These are phyloP conservation scores for Hymenoscyphus fraxineus DNA, from an alignment of 2,329 filamentous ascomycete genomes.

Conservation along the genomic window DNA sequence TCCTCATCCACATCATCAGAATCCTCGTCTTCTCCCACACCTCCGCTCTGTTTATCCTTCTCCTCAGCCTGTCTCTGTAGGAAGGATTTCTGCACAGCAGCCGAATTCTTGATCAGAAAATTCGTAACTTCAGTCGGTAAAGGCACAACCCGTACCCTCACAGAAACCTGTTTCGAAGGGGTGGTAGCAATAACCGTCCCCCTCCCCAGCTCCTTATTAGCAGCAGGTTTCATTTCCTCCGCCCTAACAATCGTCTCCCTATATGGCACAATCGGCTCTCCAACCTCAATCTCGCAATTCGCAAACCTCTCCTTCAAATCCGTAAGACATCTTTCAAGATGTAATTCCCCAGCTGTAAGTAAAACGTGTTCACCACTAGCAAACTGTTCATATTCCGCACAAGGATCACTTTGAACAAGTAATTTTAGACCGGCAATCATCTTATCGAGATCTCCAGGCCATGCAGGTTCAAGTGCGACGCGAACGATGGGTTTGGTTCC, in stretches of 20 bases:
- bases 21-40: conserved; percentile 26
- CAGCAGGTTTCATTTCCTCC: conserved; percentile 87
- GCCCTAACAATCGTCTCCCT: conserved; percentile 84
- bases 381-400: conserved; percentile 91
- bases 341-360: conserved; percentile 87
- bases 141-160: conserved; percentile 74
- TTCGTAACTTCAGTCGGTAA: conserved; percentile 75
- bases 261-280: conserved; percentile 92
- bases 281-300: conserved; percentile 88
- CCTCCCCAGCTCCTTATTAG: conserved; percentile 79
- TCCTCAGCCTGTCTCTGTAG: conserved; percentile 60
- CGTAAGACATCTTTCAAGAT: conserved; percentile 89
- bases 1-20: conserved; percentile 49
- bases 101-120: conserved; percentile 76
- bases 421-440: conserved; percentile 87
- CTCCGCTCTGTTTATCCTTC: conserved; percentile 30
- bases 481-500: conserved; percentile 88
- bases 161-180: conserved; percentile 78
- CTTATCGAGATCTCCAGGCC: conserved; percentile 86
- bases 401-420: conserved; percentile 91
- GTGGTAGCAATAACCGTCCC: conserved; percentile 74
- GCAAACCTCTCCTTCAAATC: conserved; percentile 92
- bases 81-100: conserved; percentile 75
- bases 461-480: conserved; percentile 89
- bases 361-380: conserved; percentile 93